These are phyloP conservation scores for Fusarium subglutinans DNA, from an alignment of 2,329 filamentous ascomycete species.

Conservation along the genomic window DNA sequence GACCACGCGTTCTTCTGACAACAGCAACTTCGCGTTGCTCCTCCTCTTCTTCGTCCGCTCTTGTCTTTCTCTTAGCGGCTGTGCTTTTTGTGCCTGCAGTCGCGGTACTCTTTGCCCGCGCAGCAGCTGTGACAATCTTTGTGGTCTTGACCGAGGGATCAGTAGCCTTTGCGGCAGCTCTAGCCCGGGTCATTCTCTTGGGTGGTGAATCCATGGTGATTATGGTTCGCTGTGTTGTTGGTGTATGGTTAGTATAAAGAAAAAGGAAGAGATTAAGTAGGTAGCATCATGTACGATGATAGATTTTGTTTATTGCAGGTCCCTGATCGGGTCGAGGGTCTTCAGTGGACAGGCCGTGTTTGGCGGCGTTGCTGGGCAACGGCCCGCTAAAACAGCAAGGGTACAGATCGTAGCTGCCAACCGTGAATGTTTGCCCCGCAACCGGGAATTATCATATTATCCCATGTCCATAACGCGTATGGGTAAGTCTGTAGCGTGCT, in stretches of 20 bases:
- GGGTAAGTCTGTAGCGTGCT: not conserved
- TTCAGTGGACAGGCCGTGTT: conserved; percentile 40
- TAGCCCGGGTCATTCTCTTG: conserved; percentile 66
- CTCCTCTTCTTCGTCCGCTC: conserved; percentile 62
- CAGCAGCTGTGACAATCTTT: conserved; percentile 59
- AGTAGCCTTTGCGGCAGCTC: conserved; percentile 54
- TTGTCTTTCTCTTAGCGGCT: conserved; percentile 59
- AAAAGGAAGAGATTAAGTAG: conserved; percentile 24
- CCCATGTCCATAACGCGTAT: conserved; percentile 21
- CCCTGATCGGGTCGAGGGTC: conserved; percentile 15
- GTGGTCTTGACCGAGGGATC: conserved; percentile 53
- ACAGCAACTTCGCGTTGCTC: conserved; percentile 46
- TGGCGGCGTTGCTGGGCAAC: conserved; percentile 43
- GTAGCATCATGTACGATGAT: conserved; percentile 41
- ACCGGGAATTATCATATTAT: conserved; percentile 7
- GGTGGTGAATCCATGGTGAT: conserved; percentile 66
- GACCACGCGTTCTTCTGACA: conserved; percentile 54
- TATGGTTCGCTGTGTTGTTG: conserved; percentile 20
- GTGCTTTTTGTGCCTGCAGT: conserved; percentile 48
- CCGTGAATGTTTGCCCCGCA: conserved; percentile 26
- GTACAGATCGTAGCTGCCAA: conserved; percentile 33
- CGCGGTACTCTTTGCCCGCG: conserved; percentile 56
- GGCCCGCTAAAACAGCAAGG: conserved; percentile 21
- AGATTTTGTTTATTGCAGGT: conserved; percentile 31
- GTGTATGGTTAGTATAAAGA: conserved; percentile 40